Evolutionary conservation across 768 basidiomycete genomes (phyloP), one percentile per base, ranked within the genome.

Genomic region (Suillus sp.): DNA sequence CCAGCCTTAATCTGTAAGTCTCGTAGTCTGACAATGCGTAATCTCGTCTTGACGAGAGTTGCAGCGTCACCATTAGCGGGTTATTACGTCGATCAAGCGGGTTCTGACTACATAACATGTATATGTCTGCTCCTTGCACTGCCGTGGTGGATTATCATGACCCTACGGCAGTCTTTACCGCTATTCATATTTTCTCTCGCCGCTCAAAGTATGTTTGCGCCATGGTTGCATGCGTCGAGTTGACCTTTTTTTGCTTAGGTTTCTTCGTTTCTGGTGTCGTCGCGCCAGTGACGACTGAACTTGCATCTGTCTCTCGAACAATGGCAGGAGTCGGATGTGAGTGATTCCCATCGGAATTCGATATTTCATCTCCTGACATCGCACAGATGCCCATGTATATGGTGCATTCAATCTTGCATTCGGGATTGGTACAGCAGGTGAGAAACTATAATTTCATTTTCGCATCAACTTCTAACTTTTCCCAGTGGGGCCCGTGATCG

Each of bases 331-430:
- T 92, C 42, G 91, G 90, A 35, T 93, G 90, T 86, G 69, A 71
- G 87, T 72, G 16, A 42, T 59, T 63, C 32, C 43, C 7, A 38
- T n/a, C 40, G 38, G 27, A 56, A 27, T 18, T 34, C 43, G 37
- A 61, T 13, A 25, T 22, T 54, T 25, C 9, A 34, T 65, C 35
- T 45, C 22, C 45, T 64, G 48, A 66, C 25, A 47, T 16, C 34
- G 11, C 32, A 34, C 67, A 92, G 91, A 88, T 73, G 90, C 83
- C 1, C 90, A 92, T 68, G 81, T 89, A 3, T 92, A 90, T 68
- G 90, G 86, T 4, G 86, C 85, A 0, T 91, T 90, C 70, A 93
- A 91, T 74, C 69, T 92, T 13, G 85, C 84, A 3, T 91, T 86
- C 64, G 90, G 87, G 1, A 70, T 89, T 62, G 90, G 89, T 35